Percentiles rank a stretch among this genome's conserved stretches.
These are phyloP conservation scores for Eudorina sp. DNA, from an alignment of 139 green algal genomes.

Conservation along the genomic window DNA sequence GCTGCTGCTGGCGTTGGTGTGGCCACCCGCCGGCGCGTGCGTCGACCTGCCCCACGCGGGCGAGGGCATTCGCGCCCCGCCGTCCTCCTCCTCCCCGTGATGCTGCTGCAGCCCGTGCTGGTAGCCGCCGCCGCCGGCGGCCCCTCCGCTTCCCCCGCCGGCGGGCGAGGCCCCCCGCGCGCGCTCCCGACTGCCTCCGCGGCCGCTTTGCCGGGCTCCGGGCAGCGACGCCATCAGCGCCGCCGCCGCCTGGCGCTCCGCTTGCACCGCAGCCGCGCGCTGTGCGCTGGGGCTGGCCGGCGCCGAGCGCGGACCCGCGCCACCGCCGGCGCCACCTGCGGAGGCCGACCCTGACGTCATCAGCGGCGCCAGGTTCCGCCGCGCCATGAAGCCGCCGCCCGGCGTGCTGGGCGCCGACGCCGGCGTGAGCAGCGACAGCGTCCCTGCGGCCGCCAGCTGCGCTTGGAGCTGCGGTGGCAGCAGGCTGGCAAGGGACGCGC, in stretches of 20 bases:
- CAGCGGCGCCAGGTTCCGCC: neutral
- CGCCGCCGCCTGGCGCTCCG: slow-evolving; percentile 20
- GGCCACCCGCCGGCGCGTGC: neutral
- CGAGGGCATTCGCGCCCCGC: neutral
- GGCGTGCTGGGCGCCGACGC: slow-evolving; percentile 2
- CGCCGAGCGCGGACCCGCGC: neutral
- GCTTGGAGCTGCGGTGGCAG: slow-evolving; percentile 33
- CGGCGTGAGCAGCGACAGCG: neutral
- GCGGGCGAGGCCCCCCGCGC: neutral
- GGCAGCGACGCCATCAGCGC: slow-evolving; percentile 3
- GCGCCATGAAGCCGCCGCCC: neutral
- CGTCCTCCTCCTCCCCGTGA: neutral
- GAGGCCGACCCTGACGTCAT: neutral
- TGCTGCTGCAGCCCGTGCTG: neutral
- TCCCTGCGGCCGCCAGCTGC: slow-evolving; percentile 17
- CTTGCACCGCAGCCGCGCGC: slow-evolving; percentile 10
- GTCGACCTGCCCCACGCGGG: neutral
- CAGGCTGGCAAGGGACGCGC: neutral
- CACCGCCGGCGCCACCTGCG: neutral
- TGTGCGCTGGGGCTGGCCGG: slow-evolving; percentile 16
- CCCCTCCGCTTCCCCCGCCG: neutral
- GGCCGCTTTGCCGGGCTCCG: neutral
- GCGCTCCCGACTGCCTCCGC: neutral
- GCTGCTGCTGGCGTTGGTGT: neutral
- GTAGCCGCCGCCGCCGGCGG: neutral